phyloP scores from a whole-genome alignment of 176 grass and related monocot genomes.

The Saccharum officinarum region DNA sequence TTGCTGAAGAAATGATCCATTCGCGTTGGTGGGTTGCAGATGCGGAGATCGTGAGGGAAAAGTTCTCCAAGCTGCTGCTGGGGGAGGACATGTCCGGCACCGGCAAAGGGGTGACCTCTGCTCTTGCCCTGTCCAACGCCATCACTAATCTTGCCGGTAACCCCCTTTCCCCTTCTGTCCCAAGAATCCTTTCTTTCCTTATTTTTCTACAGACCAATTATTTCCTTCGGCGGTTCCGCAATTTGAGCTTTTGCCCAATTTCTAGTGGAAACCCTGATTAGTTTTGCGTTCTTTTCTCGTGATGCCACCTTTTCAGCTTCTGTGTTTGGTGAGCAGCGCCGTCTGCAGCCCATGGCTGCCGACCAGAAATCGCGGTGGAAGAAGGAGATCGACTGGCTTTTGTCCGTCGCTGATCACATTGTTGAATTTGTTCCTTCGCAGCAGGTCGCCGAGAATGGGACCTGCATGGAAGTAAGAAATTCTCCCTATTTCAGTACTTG shows the following conservation, averaged over 20 bases:
- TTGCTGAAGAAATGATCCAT: neutral
- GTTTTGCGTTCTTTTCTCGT: neutral
- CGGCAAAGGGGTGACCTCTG: slow-evolving; percentile 80
- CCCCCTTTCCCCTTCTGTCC: neutral
- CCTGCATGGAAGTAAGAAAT: slow-evolving; percentile 64
- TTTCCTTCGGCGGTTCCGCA: neutral
- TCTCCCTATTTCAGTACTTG: neutral
- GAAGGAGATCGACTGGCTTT: slow-evolving; percentile 88
- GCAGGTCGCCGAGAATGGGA: slow-evolving; percentile 63
- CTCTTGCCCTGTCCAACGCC: slow-evolving; percentile 81
- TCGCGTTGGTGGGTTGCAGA: slow-evolving; percentile 32
- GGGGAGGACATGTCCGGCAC: slow-evolving; percentile 92
- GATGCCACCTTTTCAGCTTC: slow-evolving; percentile 58
- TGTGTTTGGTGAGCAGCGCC: slow-evolving; percentile 79
- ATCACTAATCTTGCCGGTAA: slow-evolving; percentile 85
- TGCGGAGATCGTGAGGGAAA: slow-evolving; percentile 67
- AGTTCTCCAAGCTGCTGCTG: slow-evolving; percentile 77
- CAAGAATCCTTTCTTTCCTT: neutral
- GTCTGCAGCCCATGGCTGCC: slow-evolving; percentile 74
- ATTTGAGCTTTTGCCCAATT: neutral
- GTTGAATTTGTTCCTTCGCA: slow-evolving; percentile 83
- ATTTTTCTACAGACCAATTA: neutral
- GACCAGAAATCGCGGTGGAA: slow-evolving; percentile 71
- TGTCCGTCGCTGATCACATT: slow-evolving; percentile 77
- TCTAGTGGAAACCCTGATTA: slow-evolving; percentile 1